Base-by-base conservation (phyloP, 176 grass and related monocot species). In the Echinochloa phyllopogon region DNA sequence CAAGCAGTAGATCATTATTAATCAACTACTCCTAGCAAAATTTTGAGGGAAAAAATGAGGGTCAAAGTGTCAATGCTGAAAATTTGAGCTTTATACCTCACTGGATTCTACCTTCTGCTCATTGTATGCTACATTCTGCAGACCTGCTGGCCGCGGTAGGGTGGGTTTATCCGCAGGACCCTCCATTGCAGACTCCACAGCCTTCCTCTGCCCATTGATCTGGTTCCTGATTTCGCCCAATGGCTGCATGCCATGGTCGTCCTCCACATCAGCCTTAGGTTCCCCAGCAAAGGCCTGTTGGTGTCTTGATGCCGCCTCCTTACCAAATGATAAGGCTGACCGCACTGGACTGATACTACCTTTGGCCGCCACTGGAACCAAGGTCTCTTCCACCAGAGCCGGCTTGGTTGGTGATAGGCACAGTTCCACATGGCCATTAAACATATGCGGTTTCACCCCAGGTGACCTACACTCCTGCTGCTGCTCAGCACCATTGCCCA, bases 61-160 rank as follows among this genome's bases (percentile, higher is more conserved):
- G 11, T 18, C 4, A 21, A 77, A 53, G 2, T 27, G 27, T 11
- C 11, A 37, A 29, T 37, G 27, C 15, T 74, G 14, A 53, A 59
- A 40, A n/a, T n/a, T n/a, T n/a, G 6, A 13, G 24, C 15, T 49
- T 33, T 33, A 33, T 20, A 84, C 87, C 65, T 88, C 25, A 5
- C 36, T 78, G 17, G 57, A 72, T 18, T 20, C 74, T 41, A 36
- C n/a, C 42, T 17, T 20, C 77, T 75, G 69, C 47, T 47, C 58
- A 36, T 62, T 47, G 27, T 27, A 37, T 4, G 20, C 16, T 48
- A 67, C 11, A 11, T 69, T 69, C 5, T 85, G 69, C 42, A 8
- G 41, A 79, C 6, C 37, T 8, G 18, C 11, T 3, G 13, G 52
- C 10, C 2, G 72, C 21, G 16, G 11, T 41, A 6, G 72, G 9